A percentile compares a stretch with the other conserved stretches of the same genome.
Conservation (phyloP, 176 grass and related monocot genomes). For the Secale cereale region DNA sequence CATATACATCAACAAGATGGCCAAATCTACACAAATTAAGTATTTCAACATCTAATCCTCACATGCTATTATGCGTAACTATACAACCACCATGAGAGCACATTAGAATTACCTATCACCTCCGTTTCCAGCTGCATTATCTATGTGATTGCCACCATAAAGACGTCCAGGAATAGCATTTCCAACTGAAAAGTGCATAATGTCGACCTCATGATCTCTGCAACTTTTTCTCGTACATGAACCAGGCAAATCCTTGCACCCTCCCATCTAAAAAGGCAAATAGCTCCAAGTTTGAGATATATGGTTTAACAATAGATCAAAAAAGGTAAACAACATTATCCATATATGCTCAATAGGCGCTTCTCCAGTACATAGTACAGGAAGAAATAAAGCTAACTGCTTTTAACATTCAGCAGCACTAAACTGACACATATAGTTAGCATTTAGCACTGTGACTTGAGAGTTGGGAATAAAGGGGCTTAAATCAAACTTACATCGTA, state of each 20-base stretch:
- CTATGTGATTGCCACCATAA: conserved; percentile 89
- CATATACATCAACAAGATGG: conserved; percentile 91
- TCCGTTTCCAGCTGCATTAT: conserved; percentile 78
- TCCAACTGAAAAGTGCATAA: conserved; percentile 94
- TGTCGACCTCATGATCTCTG: conserved; percentile 87
- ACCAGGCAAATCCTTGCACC: conserved; percentile 57
- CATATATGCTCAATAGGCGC: neutral
- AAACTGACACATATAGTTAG: conserved; percentile 19
- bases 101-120: conserved; percentile 68
- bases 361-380: neutral
- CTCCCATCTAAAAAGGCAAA: conserved; percentile 82
- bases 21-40: conserved; percentile 57
- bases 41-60: neutral
- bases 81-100: conserved; percentile 6
- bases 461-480: conserved; percentile 1
- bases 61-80: neutral
- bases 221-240: conserved; percentile 85
- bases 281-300: neutral
- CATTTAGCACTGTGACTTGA: neutral
- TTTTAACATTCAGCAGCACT: neutral
- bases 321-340: neutral
- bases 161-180: conserved; percentile 97
- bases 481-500: conserved; percentile 63
- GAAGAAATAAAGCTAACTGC: conserved; percentile 9
- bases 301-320: conserved; percentile 4